Evolutionary conservation across 2,329 filamentous ascomycete species (phyloP).

Genomic region (Dothistroma pini): DNA sequence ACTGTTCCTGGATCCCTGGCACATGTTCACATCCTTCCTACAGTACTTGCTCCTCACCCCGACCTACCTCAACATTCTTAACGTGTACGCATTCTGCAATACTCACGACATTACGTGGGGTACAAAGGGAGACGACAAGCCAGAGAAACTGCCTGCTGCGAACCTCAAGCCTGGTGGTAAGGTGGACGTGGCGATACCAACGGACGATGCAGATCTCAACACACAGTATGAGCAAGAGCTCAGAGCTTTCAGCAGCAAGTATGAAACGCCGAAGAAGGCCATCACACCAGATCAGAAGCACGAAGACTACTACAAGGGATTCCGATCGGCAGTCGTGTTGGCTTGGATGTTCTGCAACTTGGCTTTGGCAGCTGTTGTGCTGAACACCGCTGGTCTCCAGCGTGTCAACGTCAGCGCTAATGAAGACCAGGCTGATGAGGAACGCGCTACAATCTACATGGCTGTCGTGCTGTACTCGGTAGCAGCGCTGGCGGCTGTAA

Average conservation of each 20-base stretch:
- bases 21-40: slow-evolving; percentile 91
- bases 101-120: slow-evolving; percentile 98
- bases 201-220: slow-evolving; percentile 92
- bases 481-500: slow-evolving; percentile 75
- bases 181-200: slow-evolving; percentile 79
- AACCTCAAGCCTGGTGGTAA: slow-evolving; percentile 92
- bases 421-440: slow-evolving; percentile 46
- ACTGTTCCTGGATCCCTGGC: slow-evolving; percentile 97
- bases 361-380: slow-evolving; percentile 76
- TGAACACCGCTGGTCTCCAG: slow-evolving; percentile 51
- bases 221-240: slow-evolving; percentile 90
- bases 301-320: slow-evolving; percentile 97
- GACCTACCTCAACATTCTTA: slow-evolving; percentile 97
- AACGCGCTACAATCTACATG: slow-evolving; percentile 77
- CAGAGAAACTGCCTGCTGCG: slow-evolving; percentile 83
- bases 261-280: slow-evolving; percentile 64
- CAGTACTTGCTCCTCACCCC: slow-evolving; percentile 95
- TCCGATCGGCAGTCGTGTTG: slow-evolving; percentile 85
- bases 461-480: slow-evolving; percentile 85
- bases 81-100: slow-evolving; percentile 98
- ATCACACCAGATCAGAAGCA: slow-evolving; percentile 70
- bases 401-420: slow-evolving; percentile 34
- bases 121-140: slow-evolving; percentile 96
- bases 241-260: slow-evolving; percentile 68
- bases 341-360: slow-evolving; percentile 98